phyloP scores from a whole-genome alignment of 805 yeast genomes.

The Saturnispora bothae region DNA sequence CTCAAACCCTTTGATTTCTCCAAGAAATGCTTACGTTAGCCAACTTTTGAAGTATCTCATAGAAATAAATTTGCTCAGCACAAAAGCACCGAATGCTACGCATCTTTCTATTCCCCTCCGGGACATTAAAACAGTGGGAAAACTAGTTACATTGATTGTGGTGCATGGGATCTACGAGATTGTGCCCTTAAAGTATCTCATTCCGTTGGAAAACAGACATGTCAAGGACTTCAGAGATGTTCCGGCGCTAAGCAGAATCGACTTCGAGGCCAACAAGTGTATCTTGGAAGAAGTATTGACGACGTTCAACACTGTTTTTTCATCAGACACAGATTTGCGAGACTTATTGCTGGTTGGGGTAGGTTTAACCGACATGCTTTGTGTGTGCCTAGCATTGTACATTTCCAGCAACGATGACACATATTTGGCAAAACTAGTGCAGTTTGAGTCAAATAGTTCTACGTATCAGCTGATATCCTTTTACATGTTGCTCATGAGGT shows the following conservation, averaged over 20 bases:
- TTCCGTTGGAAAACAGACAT: constrained; percentile 52
- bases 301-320: constrained; percentile 28
- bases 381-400: constrained; percentile 37
- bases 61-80: constrained; percentile 31
- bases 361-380: constrained; percentile 51
- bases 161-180: constrained; percentile 64
- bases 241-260: constrained; percentile 17
- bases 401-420: constrained; percentile 10
- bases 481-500: constrained; percentile 39
- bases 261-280: constrained; percentile 10
- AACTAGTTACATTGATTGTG: constrained; percentile 51
- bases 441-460: constrained; percentile 37
- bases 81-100: constrained; percentile 20
- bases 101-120: constrained; percentile 64
- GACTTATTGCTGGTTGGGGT: constrained; percentile 53
- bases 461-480: constrained; percentile 58
- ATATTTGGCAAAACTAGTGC: neutral
- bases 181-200: constrained; percentile 45
- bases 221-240: constrained; percentile 35
- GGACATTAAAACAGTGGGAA: constrained; percentile 69
- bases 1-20: neutral
- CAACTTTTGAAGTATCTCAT: constrained; percentile 28
- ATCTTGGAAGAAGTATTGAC: constrained; percentile 21
- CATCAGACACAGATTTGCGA: constrained; percentile 36
- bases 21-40: constrained; percentile 24